phyloP scores from a whole-genome alignment of 2,329 filamentous ascomycete species.

The Fonsecaea pugnacius region DNA sequence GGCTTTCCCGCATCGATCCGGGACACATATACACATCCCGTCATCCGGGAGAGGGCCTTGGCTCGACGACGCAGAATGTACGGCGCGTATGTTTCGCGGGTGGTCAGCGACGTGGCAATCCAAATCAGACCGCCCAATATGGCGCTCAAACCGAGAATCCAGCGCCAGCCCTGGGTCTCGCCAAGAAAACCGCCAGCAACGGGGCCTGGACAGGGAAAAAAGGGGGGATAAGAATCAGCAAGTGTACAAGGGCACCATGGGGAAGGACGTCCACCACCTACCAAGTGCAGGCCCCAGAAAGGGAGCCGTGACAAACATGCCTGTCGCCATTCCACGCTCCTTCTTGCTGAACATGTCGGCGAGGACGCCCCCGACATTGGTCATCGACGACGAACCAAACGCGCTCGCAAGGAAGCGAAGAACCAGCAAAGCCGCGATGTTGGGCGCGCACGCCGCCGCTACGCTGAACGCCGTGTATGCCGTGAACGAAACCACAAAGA shows the following conservation, averaged over 20 bases:
- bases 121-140: conserved; percentile 66
- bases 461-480: conserved; percentile 67
- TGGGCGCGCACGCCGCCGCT: conserved; percentile 65
- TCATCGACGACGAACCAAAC: conserved; percentile 60
- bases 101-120: conserved; percentile 55
- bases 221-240: conserved; percentile 22
- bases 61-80: conserved; percentile 58
- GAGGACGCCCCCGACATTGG: conserved; percentile 69
- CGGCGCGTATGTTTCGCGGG: conserved; percentile 65
- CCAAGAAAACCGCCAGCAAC: conserved; percentile 51
- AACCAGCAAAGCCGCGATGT: conserved; percentile 68
- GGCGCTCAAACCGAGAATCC: conserved; percentile 67
- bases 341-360: conserved; percentile 66
- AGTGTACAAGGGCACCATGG: conserved; percentile 16
- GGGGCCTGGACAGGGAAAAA: conserved; percentile 47
- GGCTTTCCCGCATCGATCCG: conserved; percentile 48
- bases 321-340: conserved; percentile 67
- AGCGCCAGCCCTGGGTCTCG: conserved; percentile 63
- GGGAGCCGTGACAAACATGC: conserved; percentile 59
- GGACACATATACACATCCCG: conserved; percentile 61
- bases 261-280: conserved; percentile 20
- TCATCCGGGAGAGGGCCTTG: conserved; percentile 54
- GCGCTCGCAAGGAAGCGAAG: conserved; percentile 62
- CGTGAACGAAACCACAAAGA: conserved; percentile 66
- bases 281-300: conserved; percentile 57